phyloP scores from a whole-genome alignment of 805 yeast genomes.

The Saturnispora quitensis region DNA sequence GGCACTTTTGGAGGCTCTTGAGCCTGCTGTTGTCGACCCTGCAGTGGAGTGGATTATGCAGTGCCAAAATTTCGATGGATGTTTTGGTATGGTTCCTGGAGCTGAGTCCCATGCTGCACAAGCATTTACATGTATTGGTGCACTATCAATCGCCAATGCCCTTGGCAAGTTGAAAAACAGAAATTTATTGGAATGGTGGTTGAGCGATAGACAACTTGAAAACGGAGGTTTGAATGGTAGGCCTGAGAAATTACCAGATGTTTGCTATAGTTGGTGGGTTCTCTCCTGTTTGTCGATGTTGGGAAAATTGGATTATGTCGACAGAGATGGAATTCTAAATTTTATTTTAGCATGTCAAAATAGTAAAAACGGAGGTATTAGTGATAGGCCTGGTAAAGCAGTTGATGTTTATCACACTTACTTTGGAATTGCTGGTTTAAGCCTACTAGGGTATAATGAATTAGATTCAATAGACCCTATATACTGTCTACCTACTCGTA shows the following conservation, averaged over 20 bases:
- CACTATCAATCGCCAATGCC: slow-evolving; percentile 58
- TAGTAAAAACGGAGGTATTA: slow-evolving; percentile 70
- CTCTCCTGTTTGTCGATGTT: slow-evolving; percentile 64
- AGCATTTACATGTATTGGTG: slow-evolving; percentile 76
- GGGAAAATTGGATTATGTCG: slow-evolving; percentile 67
- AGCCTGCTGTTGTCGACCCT: slow-evolving; percentile 37
- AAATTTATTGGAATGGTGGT: slow-evolving; percentile 68
- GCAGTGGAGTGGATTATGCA: slow-evolving; percentile 55
- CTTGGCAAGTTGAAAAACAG: slow-evolving; percentile 38
- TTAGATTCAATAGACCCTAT: slow-evolving; percentile 70
- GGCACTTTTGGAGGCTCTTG: slow-evolving; percentile 55
- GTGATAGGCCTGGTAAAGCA: slow-evolving; percentile 86
- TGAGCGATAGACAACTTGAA: slow-evolving; percentile 79
- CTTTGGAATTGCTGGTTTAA: slow-evolving; percentile 83
- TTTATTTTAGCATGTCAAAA: slow-evolving; percentile 81
- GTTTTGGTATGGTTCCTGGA: slow-evolving; percentile 88
- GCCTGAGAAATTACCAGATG: slow-evolving; percentile 92
- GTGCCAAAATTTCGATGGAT: slow-evolving; percentile 93
- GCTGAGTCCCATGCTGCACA: slow-evolving; percentile 95
- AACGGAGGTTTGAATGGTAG: slow-evolving; percentile 94
- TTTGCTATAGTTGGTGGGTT: slow-evolving; percentile 99
- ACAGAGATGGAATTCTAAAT: slow-evolving; percentile 44
- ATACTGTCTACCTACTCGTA: slow-evolving; percentile 67
- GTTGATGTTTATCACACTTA: slow-evolving; percentile 90
- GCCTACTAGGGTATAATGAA: slow-evolving; percentile 56